Evolutionary conservation across 1,284 basidiomycete genomes (phyloP).

Genomic region (Malassezia arunalokei): DNA sequence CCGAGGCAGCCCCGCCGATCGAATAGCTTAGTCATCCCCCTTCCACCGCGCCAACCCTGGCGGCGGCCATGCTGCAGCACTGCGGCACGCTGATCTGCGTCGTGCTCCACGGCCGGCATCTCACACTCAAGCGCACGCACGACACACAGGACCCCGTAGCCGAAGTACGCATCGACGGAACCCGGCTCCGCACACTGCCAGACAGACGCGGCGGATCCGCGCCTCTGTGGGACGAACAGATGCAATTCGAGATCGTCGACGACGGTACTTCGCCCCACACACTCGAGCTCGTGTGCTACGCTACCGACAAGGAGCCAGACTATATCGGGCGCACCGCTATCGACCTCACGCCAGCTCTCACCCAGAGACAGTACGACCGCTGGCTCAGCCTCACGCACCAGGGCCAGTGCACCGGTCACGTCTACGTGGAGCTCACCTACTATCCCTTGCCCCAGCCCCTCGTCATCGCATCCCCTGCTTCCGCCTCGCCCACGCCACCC

Average conservation of each 20-base stretch:
- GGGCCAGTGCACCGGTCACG: slow-evolving; percentile 41
- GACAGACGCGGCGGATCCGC: slow-evolving; percentile 94
- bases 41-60: neutral
- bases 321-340: slow-evolving; percentile 83
- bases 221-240: slow-evolving; percentile 96
- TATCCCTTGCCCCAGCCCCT: slow-evolving; percentile 13
- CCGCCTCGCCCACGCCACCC: neutral
- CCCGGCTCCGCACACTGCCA: slow-evolving; percentile 56
- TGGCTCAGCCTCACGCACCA: slow-evolving; percentile 60
- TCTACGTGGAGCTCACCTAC: slow-evolving; percentile 44
- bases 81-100: slow-evolving; percentile 91
- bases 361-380: slow-evolving; percentile 92
- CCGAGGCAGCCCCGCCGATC: too few species aligned
- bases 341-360: slow-evolving; percentile 76
- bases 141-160: slow-evolving; percentile 96
- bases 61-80: slow-evolving; percentile 46
- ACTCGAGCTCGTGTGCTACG: slow-evolving; percentile 76
- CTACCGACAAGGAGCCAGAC: slow-evolving; percentile 85
- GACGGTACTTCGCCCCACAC: slow-evolving; percentile 49
- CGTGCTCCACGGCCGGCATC: slow-evolving; percentile 64
- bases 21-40: neutral
- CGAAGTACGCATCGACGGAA: slow-evolving; percentile 57
- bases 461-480: neutral
- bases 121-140: slow-evolving; percentile 42
- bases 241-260: slow-evolving; percentile 80